These are phyloP conservation scores for Rubia peregrina DNA, from an alignment of 305 asterid genomes.

Conservation along the genomic window DNA sequence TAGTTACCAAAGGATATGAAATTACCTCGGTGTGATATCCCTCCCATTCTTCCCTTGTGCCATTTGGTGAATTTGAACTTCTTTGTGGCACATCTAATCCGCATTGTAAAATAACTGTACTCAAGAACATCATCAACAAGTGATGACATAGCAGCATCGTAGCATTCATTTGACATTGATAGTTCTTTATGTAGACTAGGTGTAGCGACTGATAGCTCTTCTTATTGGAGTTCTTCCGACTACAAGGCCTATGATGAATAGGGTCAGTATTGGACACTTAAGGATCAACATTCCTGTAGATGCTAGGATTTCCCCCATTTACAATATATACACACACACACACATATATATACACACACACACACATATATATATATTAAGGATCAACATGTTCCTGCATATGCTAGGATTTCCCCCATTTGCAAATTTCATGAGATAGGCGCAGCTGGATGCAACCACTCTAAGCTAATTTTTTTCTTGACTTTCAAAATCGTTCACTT, in stretches of 20 bases:
- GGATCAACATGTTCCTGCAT: too few relatives aligned
- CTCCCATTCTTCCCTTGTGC: constrained; percentile 7
- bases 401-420: too few relatives aligned
- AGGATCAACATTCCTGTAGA: not conserved
- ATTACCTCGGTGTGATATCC: constrained; percentile 6
- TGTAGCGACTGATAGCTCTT: constrained; percentile 89
- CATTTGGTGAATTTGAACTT: constrained; percentile 8
- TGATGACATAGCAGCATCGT: constrained; percentile 4
- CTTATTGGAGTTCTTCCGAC: constrained; percentile 63
- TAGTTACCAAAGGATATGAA: not conserved
- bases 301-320: too few relatives aligned
- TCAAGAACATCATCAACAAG: not conserved
- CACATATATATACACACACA: too few relatives aligned
- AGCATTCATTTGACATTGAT: constrained; percentile 25
- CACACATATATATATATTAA: too few relatives aligned
- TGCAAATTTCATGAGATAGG: too few relatives aligned
- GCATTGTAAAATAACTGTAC: not conserved
- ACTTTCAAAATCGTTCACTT: too few relatives aligned
- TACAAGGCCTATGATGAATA: constrained; percentile 18
- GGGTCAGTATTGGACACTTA: not conserved
- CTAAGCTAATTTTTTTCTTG: too few relatives aligned
- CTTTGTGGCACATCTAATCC: constrained; percentile 5
- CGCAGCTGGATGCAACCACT: too few relatives aligned
- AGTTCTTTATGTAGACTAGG: constrained; percentile 78
- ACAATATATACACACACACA: too few relatives aligned